These are phyloP conservation scores for Wickerhamiella azyma DNA, from an alignment of 805 yeast genomes.

Conservation along the genomic window DNA sequence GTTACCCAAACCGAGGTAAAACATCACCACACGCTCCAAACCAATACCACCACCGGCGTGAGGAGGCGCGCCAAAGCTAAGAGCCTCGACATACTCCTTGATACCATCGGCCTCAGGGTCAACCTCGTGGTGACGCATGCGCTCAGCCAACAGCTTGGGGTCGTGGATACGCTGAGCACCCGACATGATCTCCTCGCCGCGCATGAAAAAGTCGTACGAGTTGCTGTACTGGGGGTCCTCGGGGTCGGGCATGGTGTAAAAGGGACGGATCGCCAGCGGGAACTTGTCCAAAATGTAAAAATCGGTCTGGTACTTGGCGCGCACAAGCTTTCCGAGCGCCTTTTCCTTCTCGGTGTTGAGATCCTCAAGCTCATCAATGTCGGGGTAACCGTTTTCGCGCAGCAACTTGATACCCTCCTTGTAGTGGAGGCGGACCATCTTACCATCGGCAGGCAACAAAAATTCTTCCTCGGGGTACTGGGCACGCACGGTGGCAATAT, in stretches of 20 bases:
- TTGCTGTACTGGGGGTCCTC: slow-evolving; percentile 85
- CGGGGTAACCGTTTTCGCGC: slow-evolving; percentile 78
- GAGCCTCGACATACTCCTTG: slow-evolving; percentile 83
- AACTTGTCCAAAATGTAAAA: slow-evolving; percentile 96
- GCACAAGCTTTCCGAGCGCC: slow-evolving; percentile 76
- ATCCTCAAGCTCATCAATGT: slow-evolving; percentile 66
- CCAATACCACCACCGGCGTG: slow-evolving; percentile 99
- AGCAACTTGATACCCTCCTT: slow-evolving; percentile 83
- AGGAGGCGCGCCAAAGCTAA: slow-evolving; percentile 91
- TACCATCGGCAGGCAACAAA: slow-evolving; percentile 83
- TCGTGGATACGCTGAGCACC: slow-evolving; percentile 99
- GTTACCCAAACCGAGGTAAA: slow-evolving; percentile 90
- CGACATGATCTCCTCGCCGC: slow-evolving; percentile 98
- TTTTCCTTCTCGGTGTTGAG: slow-evolving; percentile 90
- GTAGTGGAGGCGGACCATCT: slow-evolving; percentile 80
- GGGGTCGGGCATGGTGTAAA: slow-evolving; percentile 98
- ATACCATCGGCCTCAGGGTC: slow-evolving; percentile 72
- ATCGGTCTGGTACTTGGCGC: slow-evolving; percentile 92
- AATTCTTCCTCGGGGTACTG: slow-evolving; percentile 98
- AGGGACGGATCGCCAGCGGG: slow-evolving; percentile 94
- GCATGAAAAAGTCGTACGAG: slow-evolving; percentile 98
- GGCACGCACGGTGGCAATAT: slow-evolving; percentile 77
- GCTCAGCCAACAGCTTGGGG: slow-evolving; percentile 61
- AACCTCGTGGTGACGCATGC: slow-evolving; percentile 73
- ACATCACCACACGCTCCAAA: slow-evolving; percentile 96